phyloP scores from a whole-genome alignment of 345 rosid genomes.

The Hibiscus tridactylites region DNA sequence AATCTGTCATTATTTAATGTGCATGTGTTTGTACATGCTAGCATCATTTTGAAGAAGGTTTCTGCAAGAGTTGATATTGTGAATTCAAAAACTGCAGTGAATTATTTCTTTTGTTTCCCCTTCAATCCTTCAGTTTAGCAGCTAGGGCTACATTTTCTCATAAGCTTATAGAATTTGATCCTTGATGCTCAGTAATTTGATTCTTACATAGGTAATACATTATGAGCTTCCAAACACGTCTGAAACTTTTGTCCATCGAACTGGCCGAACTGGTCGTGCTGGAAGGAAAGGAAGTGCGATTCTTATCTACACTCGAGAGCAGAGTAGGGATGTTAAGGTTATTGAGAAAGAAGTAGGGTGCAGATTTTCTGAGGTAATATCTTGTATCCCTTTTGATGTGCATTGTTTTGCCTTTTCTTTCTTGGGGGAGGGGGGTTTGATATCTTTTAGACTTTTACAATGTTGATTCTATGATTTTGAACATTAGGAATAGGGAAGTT shows the following conservation, averaged over 20 bases:
- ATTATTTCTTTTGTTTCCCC: background rate
- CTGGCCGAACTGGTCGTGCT: slow-evolving; percentile 98
- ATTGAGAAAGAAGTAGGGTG: slow-evolving; percentile 86
- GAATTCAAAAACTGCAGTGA: background rate
- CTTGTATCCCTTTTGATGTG: background rate
- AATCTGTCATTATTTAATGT: background rate
- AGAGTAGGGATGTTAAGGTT: slow-evolving; percentile 50
- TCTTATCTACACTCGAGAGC: slow-evolving; percentile 62
- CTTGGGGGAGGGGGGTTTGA: background rate
- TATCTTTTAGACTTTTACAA: background rate
- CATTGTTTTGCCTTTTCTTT: background rate
- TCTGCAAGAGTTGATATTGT: background rate
- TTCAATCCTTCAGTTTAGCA: no score
- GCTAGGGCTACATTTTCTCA: background rate
- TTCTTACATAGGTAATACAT: slow-evolving; percentile 55
- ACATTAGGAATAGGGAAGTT: background rate
- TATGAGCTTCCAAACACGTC: slow-evolving; percentile 84
- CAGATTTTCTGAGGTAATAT: slow-evolving; percentile 64
- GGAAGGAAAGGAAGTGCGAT: slow-evolving; percentile 95
- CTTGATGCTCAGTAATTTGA: background rate
- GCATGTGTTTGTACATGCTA: background rate
- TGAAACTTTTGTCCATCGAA: slow-evolving; percentile 95
- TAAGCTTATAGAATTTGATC: background rate
- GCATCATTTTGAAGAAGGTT: background rate
- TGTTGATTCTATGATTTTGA: background rate